phyloP scores from a whole-genome alignment of 2,329 filamentous ascomycete genomes.

The Ceratocystis huliohia region DNA sequence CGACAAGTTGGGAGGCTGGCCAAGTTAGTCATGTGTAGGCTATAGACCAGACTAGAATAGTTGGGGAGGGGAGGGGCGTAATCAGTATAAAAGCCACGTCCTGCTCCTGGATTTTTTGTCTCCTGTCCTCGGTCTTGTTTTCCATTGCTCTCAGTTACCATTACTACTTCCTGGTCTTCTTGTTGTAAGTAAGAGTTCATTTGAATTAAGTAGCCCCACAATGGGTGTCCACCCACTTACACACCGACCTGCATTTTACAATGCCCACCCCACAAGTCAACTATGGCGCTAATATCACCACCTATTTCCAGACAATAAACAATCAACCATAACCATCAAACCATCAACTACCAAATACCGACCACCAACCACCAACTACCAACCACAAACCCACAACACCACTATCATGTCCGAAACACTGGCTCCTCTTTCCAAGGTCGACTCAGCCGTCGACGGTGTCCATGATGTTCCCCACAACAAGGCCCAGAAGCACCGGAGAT shows the following conservation, averaged over 20 bases:
- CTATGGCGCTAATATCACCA: not conserved
- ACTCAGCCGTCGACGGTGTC: conserved; percentile 77
- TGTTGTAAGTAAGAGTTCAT: not conserved
- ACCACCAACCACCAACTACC: too few species aligned
- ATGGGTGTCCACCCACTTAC: conserved; percentile 6
- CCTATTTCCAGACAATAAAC: not conserved
- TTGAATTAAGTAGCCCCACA: not conserved
- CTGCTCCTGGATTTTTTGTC: not conserved
- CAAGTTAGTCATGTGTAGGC: not conserved
- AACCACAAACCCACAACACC: conserved; percentile 9
- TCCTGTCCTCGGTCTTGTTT: not conserved
- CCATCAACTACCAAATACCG: not conserved
- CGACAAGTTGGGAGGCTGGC: not conserved
- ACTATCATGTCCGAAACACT: conserved; percentile 32
- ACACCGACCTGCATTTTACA: not conserved
- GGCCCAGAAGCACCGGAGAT: conserved; percentile 51
- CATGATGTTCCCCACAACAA: conserved; percentile 16
- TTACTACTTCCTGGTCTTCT: not conserved
- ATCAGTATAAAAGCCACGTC: conserved; percentile 8
- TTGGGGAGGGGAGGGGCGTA: not conserved
- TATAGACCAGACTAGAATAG: not conserved
- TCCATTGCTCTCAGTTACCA: not conserved
- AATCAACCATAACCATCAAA: not conserved
- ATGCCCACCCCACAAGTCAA: not conserved
- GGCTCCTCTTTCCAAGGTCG: conserved; percentile 65